A percentile compares a stretch with the other conserved stretches of the same genome.
phyloP scores from a whole-genome alignment of 129 eudicot genomes.

The Ambrosia trifida region DNA sequence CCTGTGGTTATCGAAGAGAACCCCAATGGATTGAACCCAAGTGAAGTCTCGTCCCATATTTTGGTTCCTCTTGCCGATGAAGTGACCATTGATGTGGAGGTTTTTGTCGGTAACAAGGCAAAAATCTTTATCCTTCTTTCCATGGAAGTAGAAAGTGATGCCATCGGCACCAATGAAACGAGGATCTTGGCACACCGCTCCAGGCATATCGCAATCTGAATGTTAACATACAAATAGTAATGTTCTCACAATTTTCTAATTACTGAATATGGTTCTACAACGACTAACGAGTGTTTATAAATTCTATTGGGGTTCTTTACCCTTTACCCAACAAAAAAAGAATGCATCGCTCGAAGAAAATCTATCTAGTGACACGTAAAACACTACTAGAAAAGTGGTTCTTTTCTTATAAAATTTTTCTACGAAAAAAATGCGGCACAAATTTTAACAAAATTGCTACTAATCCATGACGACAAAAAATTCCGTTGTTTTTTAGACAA shows the following conservation, averaged over 20 bases:
- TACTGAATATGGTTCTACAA: background rate
- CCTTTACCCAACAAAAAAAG: too few relatives aligned
- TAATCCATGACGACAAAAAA: too few relatives aligned
- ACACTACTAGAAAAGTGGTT: too few relatives aligned
- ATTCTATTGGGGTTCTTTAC: too few relatives aligned
- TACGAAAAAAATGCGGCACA: too few relatives aligned
- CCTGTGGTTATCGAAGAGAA: slow-evolving; percentile 54
- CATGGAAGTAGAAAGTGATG: slow-evolving; percentile 80
- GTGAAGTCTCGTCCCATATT: slow-evolving; percentile 77
- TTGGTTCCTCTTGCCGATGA: slow-evolving; percentile 59
- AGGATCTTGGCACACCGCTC: slow-evolving; percentile 87
- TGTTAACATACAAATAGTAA: background rate
- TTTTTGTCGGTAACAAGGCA: slow-evolving; percentile 72
- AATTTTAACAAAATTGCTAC: too few relatives aligned
- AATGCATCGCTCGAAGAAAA: too few relatives aligned
- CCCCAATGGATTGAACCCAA: slow-evolving; percentile 72
- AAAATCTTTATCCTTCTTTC: slow-evolving; percentile 66
- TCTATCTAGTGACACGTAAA: too few relatives aligned
- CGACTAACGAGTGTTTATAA: background rate
- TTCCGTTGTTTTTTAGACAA: too few relatives aligned
- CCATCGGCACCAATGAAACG: slow-evolving; percentile 76
- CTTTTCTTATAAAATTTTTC: too few relatives aligned
- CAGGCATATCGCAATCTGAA: slow-evolving; percentile 68
- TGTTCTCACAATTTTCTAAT: too few relatives aligned
- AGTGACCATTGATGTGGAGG: slow-evolving; percentile 76